These are phyloP conservation scores for Trichoderma polysporum DNA, from an alignment of 2,329 filamentous ascomycete genomes.

Conservation along the genomic window DNA sequence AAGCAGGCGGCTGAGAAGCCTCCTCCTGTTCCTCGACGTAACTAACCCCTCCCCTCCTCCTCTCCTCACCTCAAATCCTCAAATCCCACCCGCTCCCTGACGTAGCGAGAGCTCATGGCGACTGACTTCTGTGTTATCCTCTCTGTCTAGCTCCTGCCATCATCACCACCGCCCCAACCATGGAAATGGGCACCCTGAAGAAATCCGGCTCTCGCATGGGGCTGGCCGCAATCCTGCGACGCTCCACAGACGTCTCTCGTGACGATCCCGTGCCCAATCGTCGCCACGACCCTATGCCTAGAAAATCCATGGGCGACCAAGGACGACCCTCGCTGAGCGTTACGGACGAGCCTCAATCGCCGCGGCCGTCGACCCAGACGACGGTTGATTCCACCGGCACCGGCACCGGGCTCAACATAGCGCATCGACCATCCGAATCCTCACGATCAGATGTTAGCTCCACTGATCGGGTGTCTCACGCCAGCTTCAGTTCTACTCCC, in stretches of 20 bases:
- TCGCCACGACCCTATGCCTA: slow-evolving; percentile 4
- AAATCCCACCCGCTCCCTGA: slow-evolving; percentile 5
- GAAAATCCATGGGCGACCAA: slow-evolving; percentile 43
- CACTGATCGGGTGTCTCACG: slow-evolving; percentile 59
- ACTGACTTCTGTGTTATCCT: slow-evolving; percentile 28
- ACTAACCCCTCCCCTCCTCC: slow-evolving; percentile 11
- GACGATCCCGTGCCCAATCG: slow-evolving; percentile 27
- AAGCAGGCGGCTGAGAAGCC: slow-evolving; percentile 63
- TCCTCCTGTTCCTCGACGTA: slow-evolving; percentile 59
- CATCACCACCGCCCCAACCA: slow-evolving; percentile 87
- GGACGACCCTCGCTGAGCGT: slow-evolving; percentile 34
- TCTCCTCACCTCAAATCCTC: neutral
- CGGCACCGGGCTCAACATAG: slow-evolving; percentile 48
- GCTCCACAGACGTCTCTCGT: slow-evolving; percentile 49
- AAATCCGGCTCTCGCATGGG: slow-evolving; percentile 58
- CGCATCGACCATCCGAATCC: slow-evolving; percentile 63
- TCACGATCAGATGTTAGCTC: slow-evolving; percentile 86
- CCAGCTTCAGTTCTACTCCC: slow-evolving; percentile 60
- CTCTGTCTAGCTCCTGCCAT: slow-evolving; percentile 62
- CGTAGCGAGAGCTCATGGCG: slow-evolving; percentile 24
- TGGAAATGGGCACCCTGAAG: slow-evolving; percentile 53
- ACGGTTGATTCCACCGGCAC: slow-evolving; percentile 33
- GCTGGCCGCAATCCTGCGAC: slow-evolving; percentile 53
- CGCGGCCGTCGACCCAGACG: slow-evolving; percentile 33
- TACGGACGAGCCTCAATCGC: slow-evolving; percentile 57